Conservation (phyloP, 1,284 basidiomycete species). For the Golubevia sp. region DNA sequence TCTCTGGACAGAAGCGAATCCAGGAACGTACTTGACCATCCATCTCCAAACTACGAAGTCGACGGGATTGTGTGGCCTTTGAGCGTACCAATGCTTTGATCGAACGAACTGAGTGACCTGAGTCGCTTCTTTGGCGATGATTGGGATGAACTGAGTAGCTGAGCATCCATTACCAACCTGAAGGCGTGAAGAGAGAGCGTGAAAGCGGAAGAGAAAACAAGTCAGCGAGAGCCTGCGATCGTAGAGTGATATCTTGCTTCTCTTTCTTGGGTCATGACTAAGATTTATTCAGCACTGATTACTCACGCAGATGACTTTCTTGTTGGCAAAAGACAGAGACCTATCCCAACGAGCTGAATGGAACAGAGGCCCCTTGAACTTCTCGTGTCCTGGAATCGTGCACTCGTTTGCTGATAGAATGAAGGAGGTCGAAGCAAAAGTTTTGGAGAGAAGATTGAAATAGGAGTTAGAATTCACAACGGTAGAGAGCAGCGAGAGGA, state of each 20-base stretch:
- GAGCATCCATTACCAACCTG: slow-evolving; percentile 20
- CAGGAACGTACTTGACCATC: slow-evolving; percentile 26
- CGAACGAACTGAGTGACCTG: slow-evolving; percentile 45
- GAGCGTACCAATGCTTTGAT: slow-evolving; percentile 51
- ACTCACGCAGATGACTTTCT: slow-evolving; percentile 52
- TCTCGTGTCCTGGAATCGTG: slow-evolving; percentile 42
- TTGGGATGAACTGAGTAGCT: slow-evolving; percentile 47
- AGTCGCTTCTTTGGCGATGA: slow-evolving; percentile 36
- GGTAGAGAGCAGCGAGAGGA: no score
- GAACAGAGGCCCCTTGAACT: slow-evolving; percentile 36
- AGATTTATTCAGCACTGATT: neutral
- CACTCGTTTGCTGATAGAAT: slow-evolving; percentile 28
- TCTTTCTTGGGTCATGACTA: neutral
- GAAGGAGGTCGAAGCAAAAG: no score
- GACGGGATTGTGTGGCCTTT: slow-evolving; percentile 30
- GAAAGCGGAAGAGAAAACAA: neutral
- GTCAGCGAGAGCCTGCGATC: neutral
- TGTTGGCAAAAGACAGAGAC: slow-evolving; percentile 35
- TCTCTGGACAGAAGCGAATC: slow-evolving; percentile 34
- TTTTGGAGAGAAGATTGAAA: no score
- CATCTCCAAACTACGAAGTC: slow-evolving; percentile 37
- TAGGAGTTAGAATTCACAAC: no score
- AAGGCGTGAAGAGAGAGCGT: neutral
- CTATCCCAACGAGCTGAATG: slow-evolving; percentile 58
- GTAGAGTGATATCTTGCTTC: neutral